Conservation (phyloP, 1,284 basidiomycete genomes). For the Cryptococcus sp. region DNA sequence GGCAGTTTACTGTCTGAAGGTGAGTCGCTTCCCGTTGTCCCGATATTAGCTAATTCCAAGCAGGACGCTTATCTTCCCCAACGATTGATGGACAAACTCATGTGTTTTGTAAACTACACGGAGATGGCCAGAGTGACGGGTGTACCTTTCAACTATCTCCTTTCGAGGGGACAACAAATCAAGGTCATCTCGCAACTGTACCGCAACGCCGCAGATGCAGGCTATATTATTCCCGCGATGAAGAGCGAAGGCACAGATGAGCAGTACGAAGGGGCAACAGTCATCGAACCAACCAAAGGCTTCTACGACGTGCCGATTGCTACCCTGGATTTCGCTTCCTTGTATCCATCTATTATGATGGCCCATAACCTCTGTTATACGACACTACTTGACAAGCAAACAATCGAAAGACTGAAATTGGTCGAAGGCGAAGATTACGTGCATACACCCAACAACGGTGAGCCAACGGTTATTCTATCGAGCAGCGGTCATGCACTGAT, state of each 20-base stretch:
- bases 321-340: conserved; percentile 92
- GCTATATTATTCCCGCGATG: conserved; percentile 78
- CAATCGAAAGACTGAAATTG: conserved; percentile 73
- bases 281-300: conserved; percentile 90
- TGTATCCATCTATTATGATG: conserved; percentile 99
- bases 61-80: conserved; percentile 96
- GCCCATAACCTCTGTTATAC: conserved; percentile 97
- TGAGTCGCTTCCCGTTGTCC: conserved; percentile 40
- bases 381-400: conserved; percentile 75
- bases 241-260: conserved; percentile 88
- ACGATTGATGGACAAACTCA: conserved; percentile 88
- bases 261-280: conserved; percentile 94
- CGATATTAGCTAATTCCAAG: background rate
- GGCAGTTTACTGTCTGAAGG: conserved; percentile 95
- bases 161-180: conserved; percentile 91
- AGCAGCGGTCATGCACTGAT: background rate
- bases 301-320: conserved; percentile 94
- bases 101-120: conserved; percentile 95
- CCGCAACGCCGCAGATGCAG: conserved; percentile 81
- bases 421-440: conserved; percentile 75
- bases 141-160: conserved; percentile 92
- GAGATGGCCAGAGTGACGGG: conserved; percentile 97
- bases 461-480: conserved; percentile 19
- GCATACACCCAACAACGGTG: conserved; percentile 86
- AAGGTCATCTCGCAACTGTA: conserved; percentile 93